A percentile compares a stretch with the other conserved stretches of the same genome.
Conservation (phyloP, 129 eudicot species). For the Flaveria ramosissima region DNA sequence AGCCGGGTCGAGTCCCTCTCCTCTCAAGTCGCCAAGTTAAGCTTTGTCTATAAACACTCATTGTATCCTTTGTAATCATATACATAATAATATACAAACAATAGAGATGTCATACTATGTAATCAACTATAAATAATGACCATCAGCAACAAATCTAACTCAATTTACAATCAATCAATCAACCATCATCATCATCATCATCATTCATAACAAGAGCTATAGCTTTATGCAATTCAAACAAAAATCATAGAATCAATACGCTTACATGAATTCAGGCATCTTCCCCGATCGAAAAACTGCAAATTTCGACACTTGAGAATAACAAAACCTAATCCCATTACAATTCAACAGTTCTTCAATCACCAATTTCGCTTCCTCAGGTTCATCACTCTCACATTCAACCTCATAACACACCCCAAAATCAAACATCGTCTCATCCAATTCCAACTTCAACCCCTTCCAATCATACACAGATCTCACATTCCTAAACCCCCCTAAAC, state of each 20-base stretch:
- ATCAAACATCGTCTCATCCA: slow-evolving; percentile 69
- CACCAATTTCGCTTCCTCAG: slow-evolving; percentile 56
- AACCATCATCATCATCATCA: too few species aligned
- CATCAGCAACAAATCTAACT: too few species aligned
- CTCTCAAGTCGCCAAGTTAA: too few species aligned
- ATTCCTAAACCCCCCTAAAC: slow-evolving; percentile 87
- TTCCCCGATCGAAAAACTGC: slow-evolving; percentile 73
- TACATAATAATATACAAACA: too few species aligned
- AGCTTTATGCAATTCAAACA: too few species aligned
- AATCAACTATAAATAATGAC: too few species aligned
- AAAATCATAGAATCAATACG: background rate
- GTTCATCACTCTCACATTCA: slow-evolving; percentile 84
- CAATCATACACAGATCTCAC: slow-evolving; percentile 75
- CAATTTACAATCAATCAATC: too few species aligned
- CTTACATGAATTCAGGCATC: slow-evolving; percentile 41
- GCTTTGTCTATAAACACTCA: too few species aligned
- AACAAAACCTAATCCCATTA: slow-evolving; percentile 63
- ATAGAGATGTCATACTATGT: too few species aligned
- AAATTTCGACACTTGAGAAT: slow-evolving; percentile 64
- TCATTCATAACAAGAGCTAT: too few species aligned
- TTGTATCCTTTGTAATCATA: too few species aligned
- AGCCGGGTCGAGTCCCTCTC: too few species aligned
- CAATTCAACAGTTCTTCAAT: slow-evolving; percentile 57
- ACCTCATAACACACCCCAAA: slow-evolving; percentile 84
- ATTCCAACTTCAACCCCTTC: slow-evolving; percentile 86